phyloP scores from a whole-genome alignment of 768 basidiomycete species.

The Boletus speciosus region DNA sequence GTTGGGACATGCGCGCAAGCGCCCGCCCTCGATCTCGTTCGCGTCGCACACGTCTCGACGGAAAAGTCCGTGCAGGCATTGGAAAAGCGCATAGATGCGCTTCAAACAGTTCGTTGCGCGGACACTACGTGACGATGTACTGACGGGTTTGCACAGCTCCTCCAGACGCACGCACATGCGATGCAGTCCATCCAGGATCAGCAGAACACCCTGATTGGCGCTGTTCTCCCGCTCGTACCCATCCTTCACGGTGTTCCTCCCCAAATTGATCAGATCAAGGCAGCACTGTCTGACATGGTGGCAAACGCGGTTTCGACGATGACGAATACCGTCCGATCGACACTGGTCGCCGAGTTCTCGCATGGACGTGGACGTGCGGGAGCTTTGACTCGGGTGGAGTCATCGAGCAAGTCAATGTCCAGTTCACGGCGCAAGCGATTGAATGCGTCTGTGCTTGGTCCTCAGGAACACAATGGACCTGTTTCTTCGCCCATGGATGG shows the following conservation, averaged over 20 bases:
- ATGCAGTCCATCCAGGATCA: slow-evolving; percentile 53
- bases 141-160: slow-evolving; percentile 32
- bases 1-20: slow-evolving; percentile 57
- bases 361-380: background rate
- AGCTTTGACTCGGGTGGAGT: slow-evolving; percentile 4
- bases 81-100: slow-evolving; percentile 53
- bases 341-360: slow-evolving; percentile 5
- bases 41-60: slow-evolving; percentile 39
- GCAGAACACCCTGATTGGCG: slow-evolving; percentile 34
- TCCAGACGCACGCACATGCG: slow-evolving; percentile 54
- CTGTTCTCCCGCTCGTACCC: slow-evolving; percentile 58
- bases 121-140: slow-evolving; percentile 4
- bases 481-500: slow-evolving; percentile 14
- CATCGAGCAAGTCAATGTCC: background rate
- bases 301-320: slow-evolving; percentile 16
- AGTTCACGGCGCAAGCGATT: slow-evolving; percentile 4
- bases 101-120: slow-evolving; percentile 43
- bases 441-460: background rate
- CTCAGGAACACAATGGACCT: background rate
- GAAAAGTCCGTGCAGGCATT: slow-evolving; percentile 41
- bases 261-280: slow-evolving; percentile 41
- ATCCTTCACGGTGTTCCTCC: slow-evolving; percentile 56
- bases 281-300: slow-evolving; percentile 16
- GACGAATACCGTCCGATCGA: slow-evolving; percentile 10
- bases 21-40: slow-evolving; percentile 36